Evolutionary conservation across 352 stramenopile genomes (phyloP), one percentile per base, ranked within the genome.

Genomic region (Phytophthora capsici): DNA sequence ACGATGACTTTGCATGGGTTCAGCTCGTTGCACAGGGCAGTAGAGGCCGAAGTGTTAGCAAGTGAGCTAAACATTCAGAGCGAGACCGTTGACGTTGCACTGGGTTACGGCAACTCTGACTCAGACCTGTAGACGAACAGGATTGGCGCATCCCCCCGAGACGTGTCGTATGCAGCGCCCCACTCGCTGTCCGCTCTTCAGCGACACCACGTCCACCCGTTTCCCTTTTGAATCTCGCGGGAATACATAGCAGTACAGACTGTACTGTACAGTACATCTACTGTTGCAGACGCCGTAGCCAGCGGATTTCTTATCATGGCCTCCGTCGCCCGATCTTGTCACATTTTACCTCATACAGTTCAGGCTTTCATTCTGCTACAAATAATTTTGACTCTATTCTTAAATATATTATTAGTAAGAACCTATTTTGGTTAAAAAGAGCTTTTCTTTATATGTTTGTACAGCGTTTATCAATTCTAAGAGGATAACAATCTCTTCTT

Each of bases 121-220:
- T 70, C 46, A 59, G 48, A 55, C 49, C 49, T 69, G 58, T 69
- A 69, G 64, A 73, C 64, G 64, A 73, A 69, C 34, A 52, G 30
- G 46, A 69, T 69, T 69, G 46, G 57, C 49, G 14, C 63, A 55
- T 58, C 49, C 13, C n/a, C 28, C 28, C 17, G 36, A 20, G n/a
- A 47, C 48, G 49, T 63, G 37, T 44, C 53, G 9, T 56, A 36
- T 67, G 30, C 45, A 50, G 52, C 36, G 37, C 46, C 36, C 32
- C 57, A 55, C 20, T 47, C 45, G 22, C 43, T 61, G 41, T 60
- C 45, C 32, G 14, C 16, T 23, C 13, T 37, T 36, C 20, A 55
- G 47, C 47, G 22, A 30, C 62, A 43, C 26, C 48, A 65, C 50
- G 41, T 70, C 63, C 63, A 71, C 55, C 47, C 47, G 34, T 69